Evolutionary conservation across 495 filamentous ascomycete species (phyloP), one percentile per base, ranked within the genome.

Genomic region (Physcia stellaris): DNA sequence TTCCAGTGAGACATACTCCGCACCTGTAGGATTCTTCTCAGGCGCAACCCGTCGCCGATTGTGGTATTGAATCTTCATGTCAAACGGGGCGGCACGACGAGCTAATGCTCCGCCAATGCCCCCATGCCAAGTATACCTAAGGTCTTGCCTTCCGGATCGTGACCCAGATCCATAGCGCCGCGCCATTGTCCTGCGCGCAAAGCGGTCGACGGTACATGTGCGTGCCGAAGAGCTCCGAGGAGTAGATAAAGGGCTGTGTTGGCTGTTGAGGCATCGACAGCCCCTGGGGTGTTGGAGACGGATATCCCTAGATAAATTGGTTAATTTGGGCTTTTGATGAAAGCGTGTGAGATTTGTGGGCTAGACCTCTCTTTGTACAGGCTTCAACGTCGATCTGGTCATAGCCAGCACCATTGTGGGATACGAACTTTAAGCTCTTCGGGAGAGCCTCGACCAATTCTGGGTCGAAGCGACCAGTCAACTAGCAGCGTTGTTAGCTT

Each of bases 121-220:
- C 86, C 86, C 71, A 87, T 86, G 1, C 86, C 86, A 47, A 90
- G 68, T 47, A 94, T 77, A 15, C 84, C 85, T 0, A 92, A 66
- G 1, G 68, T 61, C 53, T 87, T 86, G 11, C 69, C 71, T 41
- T 75, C 61, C 6, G 84, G 84, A 47, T 83, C 80, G 43, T 71
- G 73, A 21, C 72, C 75, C 15, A 79, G 58, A 5, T 62, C 61
- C 44, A 69, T 52, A 21, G 63, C 48, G 31, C 71, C 62, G 31
- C 60, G 61, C 68, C 66, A 76, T 50, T 68, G 51, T 45, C 78
- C 79, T 28, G 65, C 58, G 4, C 79, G 67, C 11, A 85, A 61
- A 15, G 78, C 68, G 32, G 66, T 53, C 32, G 74, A 63, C 2
- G 77, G 74, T 22, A 73, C 65, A 40, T 83, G 75, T 12, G 76